These are phyloP conservation scores for Monilinia fructicola DNA, from an alignment of 2,329 filamentous ascomycete genomes.

Conservation along the genomic window DNA sequence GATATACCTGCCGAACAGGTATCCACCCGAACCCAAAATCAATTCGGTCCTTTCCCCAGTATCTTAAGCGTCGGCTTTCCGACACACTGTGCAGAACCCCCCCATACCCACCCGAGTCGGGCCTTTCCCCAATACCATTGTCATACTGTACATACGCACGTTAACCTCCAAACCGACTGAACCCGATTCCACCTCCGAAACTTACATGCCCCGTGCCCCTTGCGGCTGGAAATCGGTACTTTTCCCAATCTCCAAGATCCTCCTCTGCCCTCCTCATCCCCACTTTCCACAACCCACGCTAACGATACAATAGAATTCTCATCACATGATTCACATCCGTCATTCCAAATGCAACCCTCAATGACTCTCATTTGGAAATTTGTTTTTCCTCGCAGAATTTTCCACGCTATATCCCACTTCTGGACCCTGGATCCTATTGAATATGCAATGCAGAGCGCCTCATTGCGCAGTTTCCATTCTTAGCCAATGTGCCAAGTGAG, in stretches of 20 bases:
- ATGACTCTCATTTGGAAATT: neutral
- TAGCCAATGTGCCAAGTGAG: neutral
- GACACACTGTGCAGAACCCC: neutral
- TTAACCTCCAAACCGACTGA: constrained; percentile 6
- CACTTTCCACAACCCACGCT: neutral
- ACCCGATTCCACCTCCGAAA: neutral
- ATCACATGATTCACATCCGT: neutral
- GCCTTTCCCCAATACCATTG: constrained; percentile 5
- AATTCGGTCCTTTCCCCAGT: constrained; percentile 9
- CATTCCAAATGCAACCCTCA: neutral
- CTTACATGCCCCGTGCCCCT: neutral
- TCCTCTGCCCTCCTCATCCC: neutral
- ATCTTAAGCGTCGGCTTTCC: neutral
- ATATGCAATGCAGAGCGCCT: neutral
- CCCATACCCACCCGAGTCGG: constrained; percentile 3
- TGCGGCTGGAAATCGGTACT: neutral
- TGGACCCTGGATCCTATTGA: neutral
- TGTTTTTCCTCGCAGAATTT: neutral
- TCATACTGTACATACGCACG: neutral
- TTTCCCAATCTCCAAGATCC: neutral
- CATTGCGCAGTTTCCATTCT: neutral
- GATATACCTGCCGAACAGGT: neutral
- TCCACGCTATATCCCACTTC: constrained; percentile 10
- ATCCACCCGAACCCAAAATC: neutral
- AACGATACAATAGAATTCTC: neutral